Conservation (phyloP, 2,329 filamentous ascomycete genomes). For the Trichoderma endophyticum region DNA sequence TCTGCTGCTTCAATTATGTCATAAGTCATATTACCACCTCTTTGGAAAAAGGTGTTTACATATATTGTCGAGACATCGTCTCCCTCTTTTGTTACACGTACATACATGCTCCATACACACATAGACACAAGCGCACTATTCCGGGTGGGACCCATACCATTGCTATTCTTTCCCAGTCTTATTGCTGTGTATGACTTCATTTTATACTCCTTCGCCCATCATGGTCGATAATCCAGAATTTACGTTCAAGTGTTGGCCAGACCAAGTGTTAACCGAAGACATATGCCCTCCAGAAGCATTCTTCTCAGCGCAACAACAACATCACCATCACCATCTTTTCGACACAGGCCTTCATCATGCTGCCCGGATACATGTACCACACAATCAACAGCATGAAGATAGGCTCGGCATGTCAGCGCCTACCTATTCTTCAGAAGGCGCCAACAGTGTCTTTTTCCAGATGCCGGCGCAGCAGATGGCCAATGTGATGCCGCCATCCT, state of each 20-base stretch:
- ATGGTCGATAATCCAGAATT: neutral
- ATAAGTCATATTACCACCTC: neutral
- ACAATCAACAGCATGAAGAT: slow-evolving; percentile 2
- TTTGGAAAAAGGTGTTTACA: neutral
- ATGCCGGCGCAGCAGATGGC: slow-evolving; percentile 11
- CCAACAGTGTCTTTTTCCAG: slow-evolving; percentile 9
- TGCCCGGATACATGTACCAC: neutral
- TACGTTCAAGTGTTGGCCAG: neutral
- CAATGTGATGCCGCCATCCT: neutral
- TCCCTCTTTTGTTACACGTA: neutral
- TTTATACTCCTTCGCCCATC: neutral
- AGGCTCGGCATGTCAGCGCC: neutral
- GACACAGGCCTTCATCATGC: neutral
- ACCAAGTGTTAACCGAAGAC: neutral
- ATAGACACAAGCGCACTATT: neutral
- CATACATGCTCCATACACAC: neutral
- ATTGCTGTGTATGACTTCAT: neutral
- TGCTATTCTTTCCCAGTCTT: neutral
- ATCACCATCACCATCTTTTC: slow-evolving; percentile 2
- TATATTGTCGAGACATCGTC: neutral
- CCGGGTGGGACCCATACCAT: neutral
- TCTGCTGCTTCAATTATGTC: neutral
- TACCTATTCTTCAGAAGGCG: neutral
- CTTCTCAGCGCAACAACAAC: neutral
- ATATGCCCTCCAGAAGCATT: slow-evolving; percentile 10